Evolutionary conservation across 2,329 filamentous ascomycete genomes (phyloP).

Genomic region (Epichloe sp.): DNA sequence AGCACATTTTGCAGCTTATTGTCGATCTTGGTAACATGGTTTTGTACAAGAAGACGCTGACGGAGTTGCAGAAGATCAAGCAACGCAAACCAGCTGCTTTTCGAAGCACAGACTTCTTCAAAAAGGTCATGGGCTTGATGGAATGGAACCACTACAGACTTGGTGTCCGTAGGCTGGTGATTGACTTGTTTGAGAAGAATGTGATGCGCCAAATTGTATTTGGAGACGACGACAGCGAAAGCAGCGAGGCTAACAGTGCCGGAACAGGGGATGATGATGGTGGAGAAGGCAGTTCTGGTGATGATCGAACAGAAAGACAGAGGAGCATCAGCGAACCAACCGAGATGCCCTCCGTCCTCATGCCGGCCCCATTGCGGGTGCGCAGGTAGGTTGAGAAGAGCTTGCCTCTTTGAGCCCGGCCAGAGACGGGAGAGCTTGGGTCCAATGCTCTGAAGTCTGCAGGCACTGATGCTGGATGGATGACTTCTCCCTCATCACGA

Average conservation of each 20-base stretch:
- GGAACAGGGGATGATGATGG: constrained; percentile 43
- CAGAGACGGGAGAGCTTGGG: not conserved
- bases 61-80: constrained; percentile 70
- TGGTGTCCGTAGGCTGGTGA: constrained; percentile 74
- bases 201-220: constrained; percentile 78
- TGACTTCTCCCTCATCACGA: not conserved
- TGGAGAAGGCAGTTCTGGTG: constrained; percentile 30
- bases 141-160: constrained; percentile 85
- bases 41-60: constrained; percentile 73
- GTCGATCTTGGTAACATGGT: constrained; percentile 89
- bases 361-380: constrained; percentile 21
- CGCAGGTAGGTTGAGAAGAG: constrained; percentile 11
- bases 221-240: constrained; percentile 54
- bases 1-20: constrained; percentile 72
- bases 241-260: constrained; percentile 42
- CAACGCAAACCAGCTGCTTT: constrained; percentile 64
- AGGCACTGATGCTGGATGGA: not conserved
- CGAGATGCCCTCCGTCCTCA: constrained; percentile 20
- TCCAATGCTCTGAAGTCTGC: not conserved
- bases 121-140: constrained; percentile 70
- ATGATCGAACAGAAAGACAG: constrained; percentile 44
- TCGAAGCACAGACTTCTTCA: constrained; percentile 63
- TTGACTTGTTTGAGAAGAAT: constrained; percentile 87
- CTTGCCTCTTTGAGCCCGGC: not conserved
- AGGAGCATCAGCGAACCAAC: constrained; percentile 36